phyloP scores from a whole-genome alignment of 768 basidiomycete genomes.

The Lentinus brumalis region DNA sequence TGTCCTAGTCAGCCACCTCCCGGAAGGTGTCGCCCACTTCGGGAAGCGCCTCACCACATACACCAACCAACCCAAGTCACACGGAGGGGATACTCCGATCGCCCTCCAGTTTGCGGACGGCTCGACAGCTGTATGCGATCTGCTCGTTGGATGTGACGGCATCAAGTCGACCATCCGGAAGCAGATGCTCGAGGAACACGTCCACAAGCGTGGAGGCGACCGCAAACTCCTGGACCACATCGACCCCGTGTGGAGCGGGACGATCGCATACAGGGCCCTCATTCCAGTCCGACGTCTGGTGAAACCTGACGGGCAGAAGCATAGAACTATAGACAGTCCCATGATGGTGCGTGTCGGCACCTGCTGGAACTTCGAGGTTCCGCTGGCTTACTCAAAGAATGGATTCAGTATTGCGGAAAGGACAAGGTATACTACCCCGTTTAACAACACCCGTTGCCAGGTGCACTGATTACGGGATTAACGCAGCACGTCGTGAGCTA shows the following conservation, averaged over 20 bases:
- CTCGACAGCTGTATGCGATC: slow-evolving; percentile 30
- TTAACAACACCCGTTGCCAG: not conserved
- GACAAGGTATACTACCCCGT: slow-evolving; percentile 37
- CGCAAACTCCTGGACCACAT: slow-evolving; percentile 34
- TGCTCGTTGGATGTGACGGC: slow-evolving; percentile 36
- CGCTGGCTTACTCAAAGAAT: not conserved
- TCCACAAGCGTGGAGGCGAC: slow-evolving; percentile 12
- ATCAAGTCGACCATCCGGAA: slow-evolving; percentile 35
- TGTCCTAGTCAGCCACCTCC: slow-evolving; percentile 37
- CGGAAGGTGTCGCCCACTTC: slow-evolving; percentile 30
- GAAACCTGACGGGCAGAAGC: slow-evolving; percentile 14
- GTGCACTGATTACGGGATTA: not conserved
- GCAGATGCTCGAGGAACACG: slow-evolving; percentile 32
- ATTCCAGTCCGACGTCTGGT: slow-evolving; percentile 42
- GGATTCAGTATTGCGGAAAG: slow-evolving; percentile 47
- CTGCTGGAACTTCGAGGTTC: too few relatives aligned
- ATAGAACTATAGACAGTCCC: slow-evolving; percentile 39
- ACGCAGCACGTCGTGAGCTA: slow-evolving; percentile 50
- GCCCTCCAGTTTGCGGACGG: slow-evolving; percentile 30
- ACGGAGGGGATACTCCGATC: not conserved
- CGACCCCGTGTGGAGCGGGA: slow-evolving; percentile 50
- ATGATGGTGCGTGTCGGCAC: slow-evolving; percentile 43
- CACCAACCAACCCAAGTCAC: not conserved
- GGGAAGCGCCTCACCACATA: slow-evolving; percentile 33
- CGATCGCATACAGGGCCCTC: slow-evolving; percentile 47